These are phyloP conservation scores for Saturnispora quitensis DNA, from an alignment of 805 yeast genomes.

Conservation along the genomic window DNA sequence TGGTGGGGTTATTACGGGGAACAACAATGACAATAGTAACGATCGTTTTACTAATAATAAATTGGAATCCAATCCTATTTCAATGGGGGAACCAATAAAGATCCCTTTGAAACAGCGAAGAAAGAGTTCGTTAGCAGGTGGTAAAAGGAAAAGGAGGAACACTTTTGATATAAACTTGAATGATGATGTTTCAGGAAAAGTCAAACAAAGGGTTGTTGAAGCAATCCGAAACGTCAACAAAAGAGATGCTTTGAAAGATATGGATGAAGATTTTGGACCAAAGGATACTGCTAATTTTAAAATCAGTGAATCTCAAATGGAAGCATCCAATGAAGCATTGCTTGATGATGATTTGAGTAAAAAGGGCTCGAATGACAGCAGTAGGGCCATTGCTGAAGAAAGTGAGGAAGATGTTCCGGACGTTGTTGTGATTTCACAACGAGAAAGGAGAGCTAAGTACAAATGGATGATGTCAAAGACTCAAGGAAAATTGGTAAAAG, in stretches of 20 bases:
- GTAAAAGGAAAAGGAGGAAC: conserved; percentile 10
- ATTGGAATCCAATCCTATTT: not conserved
- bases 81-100: conserved; percentile 5
- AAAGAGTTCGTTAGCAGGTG: conserved; percentile 6
- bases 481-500: conserved; percentile 1
- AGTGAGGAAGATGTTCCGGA: conserved; percentile 5
- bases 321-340: not conserved
- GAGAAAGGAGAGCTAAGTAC: conserved; percentile 3
- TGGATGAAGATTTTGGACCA: not conserved
- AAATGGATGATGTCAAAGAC: conserved; percentile 11
- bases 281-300: not conserved
- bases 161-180: conserved; percentile 6
- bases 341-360: not conserved
- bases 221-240: conserved; percentile 1
- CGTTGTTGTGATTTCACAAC: conserved; percentile 2
- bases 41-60: not conserved
- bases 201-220: conserved; percentile 5
- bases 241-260: not conserved
- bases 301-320: conserved; percentile 10
- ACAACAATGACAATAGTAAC: not conserved
- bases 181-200: not conserved
- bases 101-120: conserved; percentile 13
- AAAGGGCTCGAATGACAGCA: no score
- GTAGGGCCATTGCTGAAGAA: not conserved
- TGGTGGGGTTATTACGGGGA: conserved; percentile 13